Conservation (phyloP, 352 stramenopile species). For the Phytophthora ramorum region DNA sequence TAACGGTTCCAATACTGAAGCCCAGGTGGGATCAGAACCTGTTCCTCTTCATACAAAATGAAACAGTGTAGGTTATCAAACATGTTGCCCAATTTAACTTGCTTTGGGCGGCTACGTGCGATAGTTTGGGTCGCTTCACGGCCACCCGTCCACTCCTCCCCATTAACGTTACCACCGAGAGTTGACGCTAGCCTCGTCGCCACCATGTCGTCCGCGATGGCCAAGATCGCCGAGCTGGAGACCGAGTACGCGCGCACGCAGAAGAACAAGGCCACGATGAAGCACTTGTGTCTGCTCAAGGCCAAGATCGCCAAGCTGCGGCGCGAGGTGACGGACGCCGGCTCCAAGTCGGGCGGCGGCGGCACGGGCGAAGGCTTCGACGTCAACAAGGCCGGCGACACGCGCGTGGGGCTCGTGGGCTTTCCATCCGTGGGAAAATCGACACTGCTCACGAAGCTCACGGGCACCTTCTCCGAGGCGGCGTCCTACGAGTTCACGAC, state of each 20-base stretch:
- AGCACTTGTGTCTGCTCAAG: slow-evolving; percentile 98
- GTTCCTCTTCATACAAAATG: not conserved
- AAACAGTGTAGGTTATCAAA: no score
- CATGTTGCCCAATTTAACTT: not conserved
- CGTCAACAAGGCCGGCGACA: slow-evolving; percentile 96
- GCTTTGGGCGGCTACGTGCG: not conserved
- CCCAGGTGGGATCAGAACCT: slow-evolving; percentile 1
- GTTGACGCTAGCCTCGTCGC: not conserved
- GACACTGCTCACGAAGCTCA: slow-evolving; percentile 97
- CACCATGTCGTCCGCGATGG: slow-evolving; percentile 71
- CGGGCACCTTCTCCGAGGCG: slow-evolving; percentile 95
- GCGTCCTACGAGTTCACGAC: slow-evolving; percentile 99
- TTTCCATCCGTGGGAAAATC: slow-evolving; percentile 99
- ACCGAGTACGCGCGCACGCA: slow-evolving; percentile 97
- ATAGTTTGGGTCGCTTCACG: slow-evolving; percentile 22
- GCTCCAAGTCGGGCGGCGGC: slow-evolving; percentile 68
- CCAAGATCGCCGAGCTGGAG: slow-evolving; percentile 87
- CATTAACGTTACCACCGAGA: not conserved
- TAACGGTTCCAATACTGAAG: not conserved
- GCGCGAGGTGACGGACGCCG: slow-evolving; percentile 91
- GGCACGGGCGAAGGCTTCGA: slow-evolving; percentile 90
- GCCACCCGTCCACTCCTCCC: slow-evolving; percentile 6
- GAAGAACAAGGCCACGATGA: slow-evolving; percentile 99
- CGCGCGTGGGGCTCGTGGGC: slow-evolving; percentile 97
- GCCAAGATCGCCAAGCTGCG: slow-evolving; percentile 98